Evolutionary conservation across 768 basidiomycete genomes (phyloP).

Genomic region (Tylopilus subfusipes): DNA sequence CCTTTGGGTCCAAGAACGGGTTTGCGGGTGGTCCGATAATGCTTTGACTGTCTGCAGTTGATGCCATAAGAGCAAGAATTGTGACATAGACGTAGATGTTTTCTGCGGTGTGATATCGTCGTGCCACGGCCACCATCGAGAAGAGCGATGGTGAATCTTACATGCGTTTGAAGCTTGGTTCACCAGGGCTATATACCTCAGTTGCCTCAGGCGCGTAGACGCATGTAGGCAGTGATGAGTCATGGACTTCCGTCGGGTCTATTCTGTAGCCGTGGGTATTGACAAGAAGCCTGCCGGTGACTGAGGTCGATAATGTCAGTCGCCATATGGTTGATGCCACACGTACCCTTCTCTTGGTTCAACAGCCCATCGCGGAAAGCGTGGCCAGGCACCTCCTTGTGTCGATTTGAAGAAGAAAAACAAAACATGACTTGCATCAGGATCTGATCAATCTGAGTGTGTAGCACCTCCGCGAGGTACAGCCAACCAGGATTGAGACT

Average conservation of each 20-base stretch:
- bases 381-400: no score
- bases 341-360: neutral
- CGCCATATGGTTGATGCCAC: neutral
- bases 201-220: neutral
- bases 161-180: neutral
- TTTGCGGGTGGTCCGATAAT: constrained; percentile 1
- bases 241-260: neutral
- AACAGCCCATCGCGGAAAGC: no score
- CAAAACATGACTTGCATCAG: no score
- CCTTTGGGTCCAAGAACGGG: constrained; percentile 38
- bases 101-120: neutral
- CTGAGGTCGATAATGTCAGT: neutral
- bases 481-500: no score
- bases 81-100: neutral
- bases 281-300: neutral
- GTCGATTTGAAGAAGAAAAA: no score
- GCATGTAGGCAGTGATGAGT: neutral
- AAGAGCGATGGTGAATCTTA: neutral
- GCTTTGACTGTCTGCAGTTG: neutral
- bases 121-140: constrained; percentile 1
- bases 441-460: no score
- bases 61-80: neutral
- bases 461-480: no score
- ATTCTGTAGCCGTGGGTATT: no score
- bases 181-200: neutral